A percentile compares a stretch with the other conserved stretches of the same genome.
Conservation (phyloP, 2,329 filamentous ascomycete species). For the Parastagonospora nodorum region DNA sequence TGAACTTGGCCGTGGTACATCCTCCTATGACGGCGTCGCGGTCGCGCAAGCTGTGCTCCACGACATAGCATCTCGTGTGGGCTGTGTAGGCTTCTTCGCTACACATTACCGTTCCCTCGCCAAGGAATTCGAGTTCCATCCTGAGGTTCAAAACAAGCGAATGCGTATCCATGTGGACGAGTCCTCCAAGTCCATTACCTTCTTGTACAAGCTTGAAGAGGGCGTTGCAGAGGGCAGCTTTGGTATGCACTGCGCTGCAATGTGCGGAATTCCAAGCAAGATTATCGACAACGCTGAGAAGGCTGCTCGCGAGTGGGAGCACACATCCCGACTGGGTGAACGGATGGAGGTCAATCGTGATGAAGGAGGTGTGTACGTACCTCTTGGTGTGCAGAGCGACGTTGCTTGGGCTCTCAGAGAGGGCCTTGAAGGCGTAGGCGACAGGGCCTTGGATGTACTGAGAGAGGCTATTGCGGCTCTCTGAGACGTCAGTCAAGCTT, state of each 20-base stretch:
- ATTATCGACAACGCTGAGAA: conserved; percentile 87
- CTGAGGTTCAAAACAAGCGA: conserved; percentile 81
- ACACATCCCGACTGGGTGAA: conserved; percentile 88
- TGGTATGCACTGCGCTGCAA: conserved; percentile 97
- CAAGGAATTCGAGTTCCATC: conserved; percentile 85
- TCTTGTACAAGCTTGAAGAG: conserved; percentile 90
- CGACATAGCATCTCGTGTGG: conserved; percentile 89
- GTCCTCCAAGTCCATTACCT: conserved; percentile 82
- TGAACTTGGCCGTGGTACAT: conserved; percentile 92
- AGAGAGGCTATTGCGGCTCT: conserved; percentile 61
- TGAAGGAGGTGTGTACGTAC: conserved; percentile 79
- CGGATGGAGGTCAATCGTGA: conserved; percentile 74
- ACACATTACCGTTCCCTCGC: conserved; percentile 97
- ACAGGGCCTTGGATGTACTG: conserved; percentile 61
- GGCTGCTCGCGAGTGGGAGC: conserved; percentile 91
- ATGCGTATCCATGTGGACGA: conserved; percentile 97
- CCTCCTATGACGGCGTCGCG: conserved; percentile 93
- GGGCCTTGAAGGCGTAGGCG: conserved; percentile 49
- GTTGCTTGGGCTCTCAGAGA: conserved; percentile 76
- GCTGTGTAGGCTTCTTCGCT: conserved; percentile 94
- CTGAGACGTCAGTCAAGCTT: conserved; percentile 29
- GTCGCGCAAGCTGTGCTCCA: conserved; percentile 98
- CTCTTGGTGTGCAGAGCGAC: conserved; percentile 86
- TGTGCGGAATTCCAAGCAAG: conserved; percentile 88
- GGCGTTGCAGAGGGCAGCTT: conserved; percentile 96